Base-by-base conservation (phyloP, 768 basidiomycete species). In the Floccularia luteovirens region DNA sequence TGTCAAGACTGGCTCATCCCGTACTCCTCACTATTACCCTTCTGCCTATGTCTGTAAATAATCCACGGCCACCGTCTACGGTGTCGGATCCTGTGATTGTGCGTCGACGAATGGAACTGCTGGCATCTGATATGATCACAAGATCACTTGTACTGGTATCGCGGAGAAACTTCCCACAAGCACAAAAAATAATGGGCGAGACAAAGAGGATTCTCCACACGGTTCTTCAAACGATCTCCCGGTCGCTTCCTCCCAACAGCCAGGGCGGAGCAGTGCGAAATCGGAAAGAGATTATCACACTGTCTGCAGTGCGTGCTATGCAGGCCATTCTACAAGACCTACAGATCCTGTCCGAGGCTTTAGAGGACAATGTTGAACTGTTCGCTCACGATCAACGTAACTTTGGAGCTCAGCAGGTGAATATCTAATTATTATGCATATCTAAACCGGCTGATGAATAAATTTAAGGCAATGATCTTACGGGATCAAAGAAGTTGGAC, bases 401-500 rank as follows among this genome's bases (percentile, higher is more conserved):
- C 61, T 92, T 91, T 60, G 92, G 90, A 40, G 93, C 96, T 42
- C 96, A 99, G 58, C 96, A 96, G 80, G 90, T 90, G 47, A 42
- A 68, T 61, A 7, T 39, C 21, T 39, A n/a, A n/a, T n/a, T n/a
- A n/a, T n/a, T n/a, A n/a, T n/a, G n/a, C n/a, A n/a, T n/a, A n/a
- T n/a, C n/a, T n/a, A n/a, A n/a, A n/a, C n/a, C n/a, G n/a, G n/a
- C n/a, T n/a, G n/a, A n/a, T n/a, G n/a, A n/a, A n/a, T n/a, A n/a
- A n/a, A n/a, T n/a, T n/a, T n/a, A 47, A 94, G 88, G 94, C 94
- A 13, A 93, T 96, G 82, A 90, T 98, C 42, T 67, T 99, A 10
- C 76, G 94, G 19, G 89, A 93, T 54, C 96, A 99, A 58, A 91
- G 90, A 60, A 86, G 86, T 54, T 98, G 94, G 94, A 96, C 82